Conservation (phyloP, 768 basidiomycete genomes). For the Hericium coralloides region DNA sequence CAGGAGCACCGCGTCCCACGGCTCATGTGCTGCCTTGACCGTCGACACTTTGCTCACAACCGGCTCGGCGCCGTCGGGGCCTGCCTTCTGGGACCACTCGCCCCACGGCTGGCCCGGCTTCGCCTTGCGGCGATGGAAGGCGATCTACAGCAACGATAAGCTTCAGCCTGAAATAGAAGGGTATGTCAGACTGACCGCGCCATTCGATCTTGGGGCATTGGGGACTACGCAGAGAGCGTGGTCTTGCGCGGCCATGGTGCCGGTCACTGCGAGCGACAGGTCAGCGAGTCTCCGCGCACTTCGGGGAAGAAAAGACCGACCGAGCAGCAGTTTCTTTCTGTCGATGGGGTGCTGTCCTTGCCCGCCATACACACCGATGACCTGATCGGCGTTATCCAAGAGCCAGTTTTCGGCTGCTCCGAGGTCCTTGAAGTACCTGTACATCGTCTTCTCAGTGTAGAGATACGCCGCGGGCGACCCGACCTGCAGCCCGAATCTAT, state of each 20-base stretch:
- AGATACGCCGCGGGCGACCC: background rate
- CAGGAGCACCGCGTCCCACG: background rate
- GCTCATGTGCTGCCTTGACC: background rate
- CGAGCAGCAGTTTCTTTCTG: background rate
- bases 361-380: background rate
- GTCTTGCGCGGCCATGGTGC: background rate
- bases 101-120: background rate
- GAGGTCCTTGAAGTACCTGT: background rate
- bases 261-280: background rate
- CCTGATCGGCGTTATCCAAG: background rate
- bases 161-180: background rate
- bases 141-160: no score
- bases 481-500: no score
- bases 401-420: background rate
- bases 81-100: background rate
- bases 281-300: background rate
- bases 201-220: background rate
- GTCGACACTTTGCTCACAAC: background rate
- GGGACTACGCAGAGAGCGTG: background rate
- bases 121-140: no score
- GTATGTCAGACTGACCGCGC: background rate
- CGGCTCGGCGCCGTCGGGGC: no score
- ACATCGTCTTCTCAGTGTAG: background rate
- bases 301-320: background rate
- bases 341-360: background rate